Percentiles rank a stretch among this genome's conserved stretches.
Evolutionary conservation across 192 early-diverging fungal species (phyloP).

Genomic region (Lobosporangium transversale): DNA sequence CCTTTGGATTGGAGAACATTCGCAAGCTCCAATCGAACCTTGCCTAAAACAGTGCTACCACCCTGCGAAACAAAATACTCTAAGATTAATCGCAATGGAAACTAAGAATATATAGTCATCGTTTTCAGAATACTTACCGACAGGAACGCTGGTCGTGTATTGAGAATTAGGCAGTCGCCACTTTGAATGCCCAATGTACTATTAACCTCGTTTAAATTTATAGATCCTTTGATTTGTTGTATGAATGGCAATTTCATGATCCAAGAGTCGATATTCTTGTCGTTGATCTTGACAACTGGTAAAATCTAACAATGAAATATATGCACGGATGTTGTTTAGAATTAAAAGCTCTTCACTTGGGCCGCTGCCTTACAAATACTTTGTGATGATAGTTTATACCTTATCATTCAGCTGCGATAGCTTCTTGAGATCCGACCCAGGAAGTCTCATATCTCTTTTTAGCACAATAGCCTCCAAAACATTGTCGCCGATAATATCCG

Average conservation of each 20-base stretch:
- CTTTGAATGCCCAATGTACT: constrained; percentile 51
- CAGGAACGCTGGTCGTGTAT: constrained; percentile 57
- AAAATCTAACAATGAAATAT: constrained; percentile 5
- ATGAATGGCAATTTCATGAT: constrained; percentile 36
- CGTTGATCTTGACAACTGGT: constrained; percentile 59
- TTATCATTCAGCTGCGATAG: constrained; percentile 6
- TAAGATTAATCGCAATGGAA: background rate
- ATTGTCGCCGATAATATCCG: constrained; percentile 27
- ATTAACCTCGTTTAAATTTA: constrained; percentile 16
- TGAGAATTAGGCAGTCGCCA: constrained; percentile 68
- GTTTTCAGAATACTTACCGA: constrained; percentile 59
- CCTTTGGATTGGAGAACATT: constrained; percentile 62
- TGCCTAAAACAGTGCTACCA: constrained; percentile 59
- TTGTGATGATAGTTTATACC: no score
- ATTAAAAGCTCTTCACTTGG: no score
- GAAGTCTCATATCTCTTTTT: constrained; percentile 50
- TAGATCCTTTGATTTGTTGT: constrained; percentile 19
- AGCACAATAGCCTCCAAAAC: constrained; percentile 64
- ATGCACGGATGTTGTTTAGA: background rate
- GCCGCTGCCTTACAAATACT: no score
- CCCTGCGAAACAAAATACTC: constrained; percentile 32
- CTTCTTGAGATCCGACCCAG: constrained; percentile 49
- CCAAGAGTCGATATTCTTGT: constrained; percentile 57
- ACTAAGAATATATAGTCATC: no score
- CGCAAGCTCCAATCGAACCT: constrained; percentile 58